These are phyloP conservation scores for Alternaria burnsii DNA, from an alignment of 2,329 filamentous ascomycete species.

Conservation along the genomic window DNA sequence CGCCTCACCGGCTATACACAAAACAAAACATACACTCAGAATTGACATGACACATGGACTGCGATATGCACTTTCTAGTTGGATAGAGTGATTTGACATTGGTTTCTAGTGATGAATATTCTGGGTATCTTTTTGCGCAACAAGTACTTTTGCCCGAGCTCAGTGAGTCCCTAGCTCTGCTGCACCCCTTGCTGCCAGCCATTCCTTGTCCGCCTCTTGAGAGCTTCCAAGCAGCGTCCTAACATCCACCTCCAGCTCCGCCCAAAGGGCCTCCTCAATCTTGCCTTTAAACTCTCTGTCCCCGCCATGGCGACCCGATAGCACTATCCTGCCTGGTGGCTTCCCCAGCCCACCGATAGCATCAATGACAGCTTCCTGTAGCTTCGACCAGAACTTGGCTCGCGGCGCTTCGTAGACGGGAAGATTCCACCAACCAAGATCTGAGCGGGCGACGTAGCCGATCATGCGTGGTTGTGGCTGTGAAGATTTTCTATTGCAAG, in stretches of 20 bases:
- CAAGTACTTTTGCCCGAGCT: not conserved
- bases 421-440: conserved; percentile 39
- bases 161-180: conserved; percentile 21
- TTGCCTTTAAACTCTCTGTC: conserved; percentile 33
- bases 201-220: conserved; percentile 13
- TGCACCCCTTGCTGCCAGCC: conserved; percentile 35
- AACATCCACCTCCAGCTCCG: conserved; percentile 31
- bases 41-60: not conserved
- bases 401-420: conserved; percentile 32
- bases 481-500: conserved; percentile 13
- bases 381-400: conserved; percentile 33
- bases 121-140: conserved; percentile 2
- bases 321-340: conserved; percentile 32
- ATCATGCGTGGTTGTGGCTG: conserved; percentile 17
- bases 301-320: conserved; percentile 33
- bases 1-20: not conserved
- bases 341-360: conserved; percentile 17
- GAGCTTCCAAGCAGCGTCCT: conserved; percentile 23
- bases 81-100: not conserved
- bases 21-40: not conserved
- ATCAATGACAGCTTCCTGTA: conserved; percentile 31
- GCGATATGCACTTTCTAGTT: not conserved
- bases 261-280: conserved; percentile 32
- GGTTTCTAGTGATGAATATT: not conserved
- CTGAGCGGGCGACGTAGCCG: conserved; percentile 15